A percentile compares a stretch with the other conserved stretches of the same genome.
phyloP scores from a whole-genome alignment of 1,284 basidiomycete species.

The Chalciporus sp. region DNA sequence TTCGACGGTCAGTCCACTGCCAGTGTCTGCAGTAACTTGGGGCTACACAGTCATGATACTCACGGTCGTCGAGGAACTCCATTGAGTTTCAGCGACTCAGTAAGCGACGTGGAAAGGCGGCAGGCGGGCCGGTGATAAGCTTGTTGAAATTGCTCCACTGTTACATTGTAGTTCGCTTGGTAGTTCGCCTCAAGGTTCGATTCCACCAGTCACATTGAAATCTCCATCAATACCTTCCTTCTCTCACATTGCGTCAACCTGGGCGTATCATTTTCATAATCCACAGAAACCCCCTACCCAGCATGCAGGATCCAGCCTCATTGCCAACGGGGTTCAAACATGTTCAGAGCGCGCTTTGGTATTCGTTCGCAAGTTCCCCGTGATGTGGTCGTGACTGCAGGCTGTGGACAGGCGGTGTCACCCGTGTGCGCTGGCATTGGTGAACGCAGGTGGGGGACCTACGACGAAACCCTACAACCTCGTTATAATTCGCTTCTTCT shows the following conservation, averaged over 20 bases:
- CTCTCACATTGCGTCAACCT: neutral
- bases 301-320: neutral
- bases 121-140: too few relatives aligned
- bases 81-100: too few relatives aligned
- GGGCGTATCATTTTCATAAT: neutral
- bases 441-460: neutral
- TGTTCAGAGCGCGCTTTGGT: too few relatives aligned
- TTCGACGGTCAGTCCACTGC: too few relatives aligned
- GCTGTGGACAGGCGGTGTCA: neutral
- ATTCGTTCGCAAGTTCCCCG: constrained; percentile 16
- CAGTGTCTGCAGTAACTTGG: too few relatives aligned
- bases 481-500: constrained; percentile 1
- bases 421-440: constrained; percentile 4
- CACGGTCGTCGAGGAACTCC: too few relatives aligned
- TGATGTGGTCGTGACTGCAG: neutral
- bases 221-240: neutral
- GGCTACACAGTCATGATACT: too few relatives aligned
- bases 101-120: too few relatives aligned
- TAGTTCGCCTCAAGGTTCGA: neutral
- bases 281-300: neutral
- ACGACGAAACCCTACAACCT: neutral
- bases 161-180: too few relatives aligned
- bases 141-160: too few relatives aligned
- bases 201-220: neutral
- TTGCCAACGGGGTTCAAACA: too few relatives aligned